Evolutionary conservation across 495 filamentous ascomycete genomes (phyloP), one percentile per base, ranked within the genome.

Genomic region (Rusavskia elegans): DNA sequence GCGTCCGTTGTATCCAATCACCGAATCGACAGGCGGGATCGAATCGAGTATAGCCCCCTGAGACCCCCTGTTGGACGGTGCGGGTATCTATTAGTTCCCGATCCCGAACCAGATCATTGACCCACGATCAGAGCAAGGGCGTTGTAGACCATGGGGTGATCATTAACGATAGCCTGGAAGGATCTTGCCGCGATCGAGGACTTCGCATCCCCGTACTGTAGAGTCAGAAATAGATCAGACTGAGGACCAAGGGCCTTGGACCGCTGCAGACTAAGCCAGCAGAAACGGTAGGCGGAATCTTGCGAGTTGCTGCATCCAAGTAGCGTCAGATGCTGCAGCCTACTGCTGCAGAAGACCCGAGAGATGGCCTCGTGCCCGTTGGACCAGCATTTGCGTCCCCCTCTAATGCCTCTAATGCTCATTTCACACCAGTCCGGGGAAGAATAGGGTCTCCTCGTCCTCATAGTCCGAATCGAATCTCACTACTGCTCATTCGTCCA

Each of bases 291-390:
- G 44, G 44, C 44, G 44, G 14, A 29, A 46, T 3, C 0, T 11
- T 29, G 44, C 44, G 1, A 46, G 17, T 5, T 46, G 44, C 44
- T 21, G 44, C 44, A 29, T 13, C 21, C 44, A 46, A n/a, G 7
- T 25, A 6, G 44, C 44, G 44, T 19, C 8, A 46, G 44, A 46
- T 46, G 44, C 17, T 46, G 44, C 44, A 46, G 44, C 44, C 20
- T 29, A n/a, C 44, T n/a, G 44, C 44, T 46, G 44, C 44, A 46
- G 44, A 23, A 29, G 44, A 46, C 44, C 44, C 44, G 44, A 46
- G 44, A 46, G 44, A 46, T 29, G 44, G 23, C 44, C 44, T 7
- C 44, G 23, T 46, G 44, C 44, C 44, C 44, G 44, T 46, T 46
- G 44, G 44, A 46, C 44, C 44, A 46, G 44, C 44, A 46, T 46